These are phyloP conservation scores for Leptographium radiaticola DNA, from an alignment of 2,329 filamentous ascomycete species.

Conservation along the genomic window DNA sequence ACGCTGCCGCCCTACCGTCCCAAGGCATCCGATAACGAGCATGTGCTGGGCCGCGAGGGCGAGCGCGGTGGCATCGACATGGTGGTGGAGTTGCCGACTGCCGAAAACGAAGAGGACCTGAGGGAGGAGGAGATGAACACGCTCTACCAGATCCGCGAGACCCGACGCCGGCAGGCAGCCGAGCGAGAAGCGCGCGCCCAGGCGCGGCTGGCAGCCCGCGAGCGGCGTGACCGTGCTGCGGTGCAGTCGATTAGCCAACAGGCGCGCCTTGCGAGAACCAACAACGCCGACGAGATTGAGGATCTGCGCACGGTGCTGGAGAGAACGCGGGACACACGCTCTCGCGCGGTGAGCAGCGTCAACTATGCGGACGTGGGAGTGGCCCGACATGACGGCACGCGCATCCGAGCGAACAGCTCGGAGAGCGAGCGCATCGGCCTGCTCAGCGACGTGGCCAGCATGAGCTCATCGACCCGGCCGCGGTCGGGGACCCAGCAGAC, in stretches of 20 bases:
- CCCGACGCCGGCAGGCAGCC: constrained; percentile 59
- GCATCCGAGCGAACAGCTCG: constrained; percentile 57
- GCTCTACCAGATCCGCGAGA: constrained; percentile 75
- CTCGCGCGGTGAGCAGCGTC: constrained; percentile 60
- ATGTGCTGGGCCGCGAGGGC: constrained; percentile 75
- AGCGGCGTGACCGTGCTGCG: constrained; percentile 53
- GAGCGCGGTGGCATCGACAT: constrained; percentile 86
- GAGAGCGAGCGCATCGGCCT: constrained; percentile 62
- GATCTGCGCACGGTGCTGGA: constrained; percentile 44
- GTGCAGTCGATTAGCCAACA: constrained; percentile 53
- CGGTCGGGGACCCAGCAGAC: constrained; percentile 14
- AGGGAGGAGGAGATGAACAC: constrained; percentile 88
- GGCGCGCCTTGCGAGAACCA: constrained; percentile 30
- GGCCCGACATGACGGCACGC: constrained; percentile 63
- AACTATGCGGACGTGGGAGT: constrained; percentile 66
- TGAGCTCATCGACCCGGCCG: constrained; percentile 25
- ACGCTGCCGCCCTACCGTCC: constrained; percentile 77
- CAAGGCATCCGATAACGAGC: constrained; percentile 61
- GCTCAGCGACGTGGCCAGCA: constrained; percentile 58
- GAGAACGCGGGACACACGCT: constrained; percentile 43
- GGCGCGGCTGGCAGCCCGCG: constrained; percentile 57
- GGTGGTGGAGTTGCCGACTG: constrained; percentile 72
- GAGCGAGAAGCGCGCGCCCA: constrained; percentile 67
- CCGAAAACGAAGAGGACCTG: constrained; percentile 63
- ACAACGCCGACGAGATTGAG: constrained; percentile 42